Base-by-base conservation (phyloP, 257 asterid species). In the Datura wrightii region DNA sequence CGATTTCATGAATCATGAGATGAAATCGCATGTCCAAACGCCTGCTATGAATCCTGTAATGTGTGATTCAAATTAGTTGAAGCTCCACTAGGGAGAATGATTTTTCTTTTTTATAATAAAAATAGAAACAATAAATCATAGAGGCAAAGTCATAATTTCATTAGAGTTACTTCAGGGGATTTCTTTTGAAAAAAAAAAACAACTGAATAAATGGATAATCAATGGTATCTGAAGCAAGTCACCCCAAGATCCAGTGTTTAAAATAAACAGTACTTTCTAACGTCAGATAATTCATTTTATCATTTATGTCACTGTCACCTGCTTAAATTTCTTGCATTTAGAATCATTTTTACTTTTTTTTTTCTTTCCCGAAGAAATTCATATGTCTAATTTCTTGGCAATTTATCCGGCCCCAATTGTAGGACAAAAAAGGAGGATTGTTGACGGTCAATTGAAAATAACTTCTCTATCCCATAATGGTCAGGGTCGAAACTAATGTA, bases 141-240 rank as follows among this genome's bases (percentile, higher is more conserved):
- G 24, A 6, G 81, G n/a, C 19, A 76, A 31, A 76, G 15, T 1
- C 62, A 50, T 76, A 24, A 76, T 50, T 74, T 10, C 42, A 6
- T 46, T 72, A 72, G 10, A 46, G 2, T 46, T 46, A 10, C 80
- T 72, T 24, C 31, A 0, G 31, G 31, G 31, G 31, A 24, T 24
- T 24, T 24, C 31, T 24, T 24, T 16, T 14, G 5, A 37, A 46
- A 10, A 4, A n/a, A 19, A 10, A 18, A 2, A 24, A 24, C 0
- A 67, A 37, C n/a, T 15, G 79, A 44, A 71, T 71, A 42, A 42
- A 44, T 44, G 7, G 59, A 19, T 74, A 74, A 74, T 48, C 37
- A 74, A 48, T 74, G 80, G 42, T n/a, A 24, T 74, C 55, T 74
- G 42, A 74, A 48, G 48, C 80, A 74, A 72, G 59, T 72, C 41